Evolutionary conservation across 2,329 filamentous ascomycete species (phyloP).

Genomic region (Fusarium sp.): DNA sequence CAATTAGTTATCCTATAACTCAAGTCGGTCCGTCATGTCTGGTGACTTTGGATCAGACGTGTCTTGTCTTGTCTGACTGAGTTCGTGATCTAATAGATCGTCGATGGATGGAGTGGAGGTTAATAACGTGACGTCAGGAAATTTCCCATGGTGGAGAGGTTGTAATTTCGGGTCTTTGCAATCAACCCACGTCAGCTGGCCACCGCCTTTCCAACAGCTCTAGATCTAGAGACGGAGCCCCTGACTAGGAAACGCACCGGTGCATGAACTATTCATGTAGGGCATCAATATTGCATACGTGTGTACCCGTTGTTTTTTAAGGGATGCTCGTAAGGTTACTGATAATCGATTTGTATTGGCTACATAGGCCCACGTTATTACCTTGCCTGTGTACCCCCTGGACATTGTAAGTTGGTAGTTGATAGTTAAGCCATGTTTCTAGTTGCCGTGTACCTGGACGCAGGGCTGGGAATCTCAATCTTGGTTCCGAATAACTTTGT

Average conservation of each 20-base stretch:
- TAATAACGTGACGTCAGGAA: conserved; percentile 38
- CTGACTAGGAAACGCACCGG: conserved; percentile 30
- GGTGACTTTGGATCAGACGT: conserved; percentile 3
- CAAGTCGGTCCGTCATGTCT: background rate
- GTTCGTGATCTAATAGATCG: conserved; percentile 26
- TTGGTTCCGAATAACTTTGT: conserved; percentile 10
- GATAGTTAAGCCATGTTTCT: background rate
- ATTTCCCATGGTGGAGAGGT: conserved; percentile 35
- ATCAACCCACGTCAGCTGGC: conserved; percentile 9
- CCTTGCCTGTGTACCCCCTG: no score
- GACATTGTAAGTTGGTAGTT: conserved; percentile 8
- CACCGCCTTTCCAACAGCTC: conserved; percentile 14
- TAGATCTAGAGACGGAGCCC: conserved; percentile 6
- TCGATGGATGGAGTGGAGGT: conserved; percentile 23
- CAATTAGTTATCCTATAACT: background rate
- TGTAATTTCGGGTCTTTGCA: conserved; percentile 35
- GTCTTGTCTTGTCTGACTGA: conserved; percentile 2
- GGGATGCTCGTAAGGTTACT: conserved; percentile 10
- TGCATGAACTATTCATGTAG: conserved; percentile 25
- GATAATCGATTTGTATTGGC: no score
- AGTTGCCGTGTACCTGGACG: background rate
- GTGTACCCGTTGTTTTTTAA: conserved; percentile 1
- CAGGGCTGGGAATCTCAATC: conserved; percentile 4
- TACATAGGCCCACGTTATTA: no score
- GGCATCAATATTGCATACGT: conserved; percentile 18